These are phyloP conservation scores for Cardamine resedifolia DNA, from an alignment of 345 rosid genomes.

Conservation along the genomic window DNA sequence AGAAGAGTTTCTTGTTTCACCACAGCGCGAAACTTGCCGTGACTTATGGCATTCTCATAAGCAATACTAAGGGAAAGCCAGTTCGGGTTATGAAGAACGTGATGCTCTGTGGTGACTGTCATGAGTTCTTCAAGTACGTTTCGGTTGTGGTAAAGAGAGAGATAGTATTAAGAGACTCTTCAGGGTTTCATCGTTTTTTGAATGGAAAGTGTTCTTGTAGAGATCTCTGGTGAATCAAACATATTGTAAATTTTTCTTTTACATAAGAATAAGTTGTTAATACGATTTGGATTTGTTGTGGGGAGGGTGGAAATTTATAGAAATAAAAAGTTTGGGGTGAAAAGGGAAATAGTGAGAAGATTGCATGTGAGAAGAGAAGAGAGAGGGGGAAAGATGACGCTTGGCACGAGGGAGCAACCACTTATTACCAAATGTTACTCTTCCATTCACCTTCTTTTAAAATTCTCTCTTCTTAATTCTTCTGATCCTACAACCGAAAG, in stretches of 20 bases:
- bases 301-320: background rate
- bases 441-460: conserved; percentile 21
- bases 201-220: conserved; percentile 77
- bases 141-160: conserved; percentile 59
- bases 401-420: conserved; percentile 40
- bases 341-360: background rate
- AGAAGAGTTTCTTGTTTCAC: conserved; percentile 72
- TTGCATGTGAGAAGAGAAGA: conserved; percentile 38
- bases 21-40: conserved; percentile 90
- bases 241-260: background rate
- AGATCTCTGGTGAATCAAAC: conserved; percentile 54
- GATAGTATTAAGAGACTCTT: conserved; percentile 67
- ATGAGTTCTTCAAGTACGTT: conserved; percentile 59
- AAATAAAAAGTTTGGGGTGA: conserved; percentile 9
- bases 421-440: conserved; percentile 39
- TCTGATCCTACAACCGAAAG: conserved; percentile 21
- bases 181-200: conserved; percentile 76
- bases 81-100: conserved; percentile 70
- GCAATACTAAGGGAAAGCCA: conserved; percentile 44
- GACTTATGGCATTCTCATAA: conserved; percentile 66
- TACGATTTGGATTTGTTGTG: background rate
- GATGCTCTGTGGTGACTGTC: conserved; percentile 81
- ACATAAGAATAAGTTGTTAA: background rate
- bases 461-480: conserved; percentile 4
- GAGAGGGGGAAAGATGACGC: conserved; percentile 28